Percentiles rank a stretch among this genome's conserved stretches.
These are phyloP conservation scores for Tinospora cordifolia DNA, from an alignment of 164 flowering plant genomes.

Conservation along the genomic window DNA sequence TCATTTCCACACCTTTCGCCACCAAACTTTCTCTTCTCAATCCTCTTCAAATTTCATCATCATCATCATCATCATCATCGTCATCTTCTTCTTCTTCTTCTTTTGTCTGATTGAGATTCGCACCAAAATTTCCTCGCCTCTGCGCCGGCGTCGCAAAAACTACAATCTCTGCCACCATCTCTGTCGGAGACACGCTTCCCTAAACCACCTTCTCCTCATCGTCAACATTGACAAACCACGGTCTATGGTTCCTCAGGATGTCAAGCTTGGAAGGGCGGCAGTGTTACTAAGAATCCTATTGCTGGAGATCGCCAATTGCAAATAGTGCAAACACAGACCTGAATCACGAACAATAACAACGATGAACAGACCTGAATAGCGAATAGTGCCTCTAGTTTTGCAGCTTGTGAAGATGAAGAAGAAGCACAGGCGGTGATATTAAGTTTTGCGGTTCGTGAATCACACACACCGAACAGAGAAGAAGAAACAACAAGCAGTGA, in stretches of 20 bases:
- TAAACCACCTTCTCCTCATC: constrained; percentile 64
- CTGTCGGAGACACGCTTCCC: constrained; percentile 71
- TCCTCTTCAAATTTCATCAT: background rate
- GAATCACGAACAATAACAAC: too few relatives aligned
- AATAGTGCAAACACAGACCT: too few relatives aligned
- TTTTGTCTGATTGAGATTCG: constrained; percentile 3
- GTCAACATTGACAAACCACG: constrained; percentile 53
- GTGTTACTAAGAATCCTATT: too few relatives aligned
- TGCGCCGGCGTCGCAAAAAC: background rate
- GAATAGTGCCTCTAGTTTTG: constrained; percentile 80
- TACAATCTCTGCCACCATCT: constrained; percentile 46
- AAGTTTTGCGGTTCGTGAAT: too few relatives aligned
- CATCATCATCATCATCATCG: background rate
- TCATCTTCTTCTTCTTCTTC: background rate
- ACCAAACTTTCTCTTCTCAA: background rate
- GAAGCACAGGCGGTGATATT: too few relatives aligned
- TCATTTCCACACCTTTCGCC: background rate
- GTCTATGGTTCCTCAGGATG: constrained; percentile 86
- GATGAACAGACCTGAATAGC: too few relatives aligned
- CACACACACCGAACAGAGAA: too few relatives aligned
- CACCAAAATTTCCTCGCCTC: background rate
- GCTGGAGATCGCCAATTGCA: too few relatives aligned
- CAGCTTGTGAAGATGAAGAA: constrained; percentile 81
- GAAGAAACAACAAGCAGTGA: too few relatives aligned
- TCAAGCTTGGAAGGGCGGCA: too few relatives aligned